Conservation (phyloP, 305 asterid genomes). For the Fraxinus paxiana region DNA sequence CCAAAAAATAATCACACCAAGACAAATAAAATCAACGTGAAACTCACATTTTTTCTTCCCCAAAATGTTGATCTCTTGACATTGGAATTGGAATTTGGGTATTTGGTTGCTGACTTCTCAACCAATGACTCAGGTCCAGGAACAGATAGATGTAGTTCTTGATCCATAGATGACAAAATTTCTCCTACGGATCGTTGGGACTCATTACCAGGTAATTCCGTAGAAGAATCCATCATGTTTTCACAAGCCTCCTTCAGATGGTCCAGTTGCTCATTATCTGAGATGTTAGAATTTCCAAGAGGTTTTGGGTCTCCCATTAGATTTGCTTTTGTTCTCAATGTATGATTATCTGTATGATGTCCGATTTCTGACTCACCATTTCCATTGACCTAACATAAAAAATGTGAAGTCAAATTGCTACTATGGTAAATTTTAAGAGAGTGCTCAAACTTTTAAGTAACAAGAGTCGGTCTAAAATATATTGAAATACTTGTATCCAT, state of each 20-base stretch:
- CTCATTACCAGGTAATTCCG: slow-evolving; percentile 49
- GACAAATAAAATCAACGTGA: slow-evolving; percentile 6
- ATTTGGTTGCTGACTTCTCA: slow-evolving; percentile 53
- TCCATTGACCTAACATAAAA: slow-evolving; percentile 55
- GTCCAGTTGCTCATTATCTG: slow-evolving; percentile 56
- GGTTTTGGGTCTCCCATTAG: slow-evolving; percentile 42
- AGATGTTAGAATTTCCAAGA: slow-evolving; percentile 37
- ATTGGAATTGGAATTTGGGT: slow-evolving; percentile 46
- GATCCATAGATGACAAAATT: slow-evolving; percentile 70
- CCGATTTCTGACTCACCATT: slow-evolving; percentile 69
- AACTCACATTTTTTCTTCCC: slow-evolving; percentile 84
- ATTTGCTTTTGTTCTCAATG: slow-evolving; percentile 39
- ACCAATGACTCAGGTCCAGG: slow-evolving; percentile 51
- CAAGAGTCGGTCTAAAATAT: slow-evolving; percentile 20
- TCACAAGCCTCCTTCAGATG: slow-evolving; percentile 41
- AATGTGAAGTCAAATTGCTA: slow-evolving; percentile 22
- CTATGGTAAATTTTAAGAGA: slow-evolving; percentile 9
- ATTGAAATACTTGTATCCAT: background rate
- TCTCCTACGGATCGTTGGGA: slow-evolving; percentile 80
- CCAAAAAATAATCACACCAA: slow-evolving; percentile 8
- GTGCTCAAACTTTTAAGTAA: background rate
- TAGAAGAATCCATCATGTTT: slow-evolving; percentile 46
- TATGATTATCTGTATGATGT: slow-evolving; percentile 41
- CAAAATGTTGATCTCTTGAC: slow-evolving; percentile 77
- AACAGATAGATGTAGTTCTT: slow-evolving; percentile 53